Base-by-base conservation (phyloP, 306 rosid genomes). In the Clitoria ternatea region DNA sequence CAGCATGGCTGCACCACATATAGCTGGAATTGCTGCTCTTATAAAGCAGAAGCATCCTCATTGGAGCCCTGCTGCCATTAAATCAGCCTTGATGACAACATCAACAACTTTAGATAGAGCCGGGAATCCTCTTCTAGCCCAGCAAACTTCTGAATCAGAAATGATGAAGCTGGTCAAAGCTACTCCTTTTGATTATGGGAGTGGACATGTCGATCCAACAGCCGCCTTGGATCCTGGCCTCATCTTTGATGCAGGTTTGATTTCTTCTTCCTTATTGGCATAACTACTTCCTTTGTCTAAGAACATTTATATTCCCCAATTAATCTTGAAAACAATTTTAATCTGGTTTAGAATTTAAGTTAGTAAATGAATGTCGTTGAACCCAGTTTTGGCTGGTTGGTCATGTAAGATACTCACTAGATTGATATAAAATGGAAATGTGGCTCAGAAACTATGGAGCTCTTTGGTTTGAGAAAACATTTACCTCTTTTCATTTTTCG, bases 21-120 rank as follows among this genome's bases (percentile, higher is more conserved):
- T 95, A 79, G 97, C 99, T 20, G 99, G 99, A 30, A 95, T 95
- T 66, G 93, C 97, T 74, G 99, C 99, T 76, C 97, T 95, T 37
- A 64, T 95, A 80, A 95, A 95, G 88, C 91, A 88, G 92, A 95
- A 89, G 85, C 97, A 95, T 82, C 99, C 96, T 18, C 85, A 81
- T 24, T 95, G 99, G 99, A 95, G 99, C 86, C 99, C 99, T 36
- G 96, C 99, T 27, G 99, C 99, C 77, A 91, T 95, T 53, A 95
- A 95, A 82, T 95, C 99, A 44, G 89, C 97, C 29, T 81, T 95
- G 90, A 95, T 95, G 99, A 95, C 99, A 61, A 87, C 99, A 12
- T 82, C 99, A 77, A 75, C 96, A 35, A 89, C 89, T 43, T 42
- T 87, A 70, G 99, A 95, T 84, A 77, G 99, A 80, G 96, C 83